Base-by-base conservation (phyloP, 352 stramenopile species). In the Saprolegnia parasitica region DNA sequence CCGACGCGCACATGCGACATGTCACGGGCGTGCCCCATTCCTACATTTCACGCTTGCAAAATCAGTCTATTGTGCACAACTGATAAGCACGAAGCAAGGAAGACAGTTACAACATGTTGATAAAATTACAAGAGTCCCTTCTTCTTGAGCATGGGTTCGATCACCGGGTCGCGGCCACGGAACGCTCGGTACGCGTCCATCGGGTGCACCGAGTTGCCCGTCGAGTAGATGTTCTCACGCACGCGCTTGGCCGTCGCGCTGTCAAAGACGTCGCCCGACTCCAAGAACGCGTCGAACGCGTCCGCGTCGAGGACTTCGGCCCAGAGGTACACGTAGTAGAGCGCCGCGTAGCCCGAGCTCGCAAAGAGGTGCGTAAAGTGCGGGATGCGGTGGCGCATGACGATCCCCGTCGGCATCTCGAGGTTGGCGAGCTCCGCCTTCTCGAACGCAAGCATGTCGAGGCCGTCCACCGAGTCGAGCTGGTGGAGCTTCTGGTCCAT, bases 291-390 rank as follows among this genome's bases (percentile, higher is more conserved):
- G 24, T 76, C 77, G 73, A 81, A 89, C 0, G 75, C 80, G 73
- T 90, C 83, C 29, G 88, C 87, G n/a, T 88, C 88, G 65, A 96
- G 96, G 61, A 97, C 87, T 21, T 86, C 86, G 16, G 89, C 87
- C 64, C 96, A 96, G 56, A 97, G 67, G 61, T 97, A 97, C 66
- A 85, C 90, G 74, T 96, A 97, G 72, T 97, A 97, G 15, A 88
- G 88, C 11, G 89, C 88, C 8, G 88, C 90, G 32, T 97, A 97
- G 23, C 84, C 85, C 45, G 29, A 60, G 50, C 66, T 77, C 10
- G 71, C 72, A 75, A 89, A 89, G 5, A 89, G 62, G 60, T 89
- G 81, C 40, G 91, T 81, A 63, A 97, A 87, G 67, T 97, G 89
- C 15, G 83, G 86, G 61, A 97, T 95, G 23, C 88, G 86, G 42